A percentile compares a stretch with the other conserved stretches of the same genome.
Evolutionary conservation across 441 rosid genomes (phyloP).

Genomic region (Aquilaria agallochum): DNA sequence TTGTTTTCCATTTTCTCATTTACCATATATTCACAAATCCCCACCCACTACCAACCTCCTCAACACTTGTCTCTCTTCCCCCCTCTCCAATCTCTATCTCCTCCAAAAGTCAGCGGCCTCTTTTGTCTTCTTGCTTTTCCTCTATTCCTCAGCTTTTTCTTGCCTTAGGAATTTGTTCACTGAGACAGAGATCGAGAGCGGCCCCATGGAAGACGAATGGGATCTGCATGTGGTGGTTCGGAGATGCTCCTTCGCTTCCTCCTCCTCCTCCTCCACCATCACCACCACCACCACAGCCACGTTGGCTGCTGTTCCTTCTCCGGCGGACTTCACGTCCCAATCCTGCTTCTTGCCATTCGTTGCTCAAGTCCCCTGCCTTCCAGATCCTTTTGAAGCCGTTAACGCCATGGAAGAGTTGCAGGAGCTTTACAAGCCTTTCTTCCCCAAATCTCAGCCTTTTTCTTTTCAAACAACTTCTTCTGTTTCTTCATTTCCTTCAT

Average conservation of each 20-base stretch:
- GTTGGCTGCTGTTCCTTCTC: slow-evolving; percentile 16
- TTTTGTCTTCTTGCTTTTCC: slow-evolving; percentile 46
- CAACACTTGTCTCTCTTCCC: background rate
- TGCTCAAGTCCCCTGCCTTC: slow-evolving; percentile 3
- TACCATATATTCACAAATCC: slow-evolving; percentile 20
- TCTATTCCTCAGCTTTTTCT: slow-evolving; percentile 16
- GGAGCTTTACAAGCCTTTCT: slow-evolving; percentile 74
- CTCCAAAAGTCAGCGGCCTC: slow-evolving; percentile 89
- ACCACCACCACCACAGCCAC: slow-evolving; percentile 23
- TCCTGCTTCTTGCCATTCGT: slow-evolving; percentile 19
- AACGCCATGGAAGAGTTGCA: slow-evolving; percentile 44
- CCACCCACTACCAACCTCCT: slow-evolving; percentile 22
- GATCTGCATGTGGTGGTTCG: slow-evolving; percentile 96
- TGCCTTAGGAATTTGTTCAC: slow-evolving; percentile 16
- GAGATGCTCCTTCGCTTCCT: slow-evolving; percentile 41
- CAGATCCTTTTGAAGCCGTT: slow-evolving; percentile 37
- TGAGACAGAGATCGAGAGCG: background rate
- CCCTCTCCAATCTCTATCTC: slow-evolving; percentile 17
- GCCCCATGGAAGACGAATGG: slow-evolving; percentile 83
- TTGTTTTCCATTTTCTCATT: background rate
- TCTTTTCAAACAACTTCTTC: slow-evolving; percentile 24
- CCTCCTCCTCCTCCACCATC: slow-evolving; percentile 9
- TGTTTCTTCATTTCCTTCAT: slow-evolving; percentile 29
- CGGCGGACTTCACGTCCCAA: slow-evolving; percentile 19
- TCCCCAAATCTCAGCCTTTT: slow-evolving; percentile 32